Evolutionary conservation across 2,329 filamentous ascomycete species (phyloP), one percentile per base, ranked within the genome.

Genomic region (Fusarium setosum): DNA sequence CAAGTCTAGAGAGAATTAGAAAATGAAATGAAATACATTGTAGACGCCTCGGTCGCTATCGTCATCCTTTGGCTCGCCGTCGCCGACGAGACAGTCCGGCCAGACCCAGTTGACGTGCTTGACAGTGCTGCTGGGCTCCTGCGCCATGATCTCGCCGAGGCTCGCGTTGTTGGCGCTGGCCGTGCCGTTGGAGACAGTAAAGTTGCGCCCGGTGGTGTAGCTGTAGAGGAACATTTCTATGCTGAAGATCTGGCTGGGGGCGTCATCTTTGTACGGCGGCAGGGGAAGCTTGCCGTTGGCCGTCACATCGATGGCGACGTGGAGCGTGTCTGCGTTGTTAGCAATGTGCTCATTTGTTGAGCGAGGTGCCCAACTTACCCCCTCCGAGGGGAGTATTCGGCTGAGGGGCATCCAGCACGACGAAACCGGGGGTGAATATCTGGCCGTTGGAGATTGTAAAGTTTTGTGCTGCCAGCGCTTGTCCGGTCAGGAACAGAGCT

Each of bases 71-170:
- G 83, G 80, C 65, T 83, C 74, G 4, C 87, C 87, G 48, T 89
- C 79, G 17, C 90, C 90, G 4, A 88, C 86, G 0, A 92, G 80
- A 68, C 90, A 92, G 58, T 85, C 84, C 0, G 90, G 90, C 90
- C 90, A 92, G 18, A 85, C 80, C 88, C 90, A 92, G 72, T 89
- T 89, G 62, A 92, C 83, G 72, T 92, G 90, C 73, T 92, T 92
- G 40, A 92, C 90, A 0, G 90, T 92, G 71, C 88, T 90, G 4
- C 85, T 85, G 1, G 83, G 76, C 71, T 92, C 89, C 63, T 90
- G 86, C 24, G 77, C 74, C 80, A 92, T 84, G 54, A 92, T 88
- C 48, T 89, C 81, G 75, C 67, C 69, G 12, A 72, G 41, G 40
- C 84, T 89, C 8, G 84, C 84, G 51, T 84, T 82, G 55, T 81